These are phyloP conservation scores for Astrocystis sublimbata DNA, from an alignment of 495 filamentous ascomycete species.

Conservation along the genomic window DNA sequence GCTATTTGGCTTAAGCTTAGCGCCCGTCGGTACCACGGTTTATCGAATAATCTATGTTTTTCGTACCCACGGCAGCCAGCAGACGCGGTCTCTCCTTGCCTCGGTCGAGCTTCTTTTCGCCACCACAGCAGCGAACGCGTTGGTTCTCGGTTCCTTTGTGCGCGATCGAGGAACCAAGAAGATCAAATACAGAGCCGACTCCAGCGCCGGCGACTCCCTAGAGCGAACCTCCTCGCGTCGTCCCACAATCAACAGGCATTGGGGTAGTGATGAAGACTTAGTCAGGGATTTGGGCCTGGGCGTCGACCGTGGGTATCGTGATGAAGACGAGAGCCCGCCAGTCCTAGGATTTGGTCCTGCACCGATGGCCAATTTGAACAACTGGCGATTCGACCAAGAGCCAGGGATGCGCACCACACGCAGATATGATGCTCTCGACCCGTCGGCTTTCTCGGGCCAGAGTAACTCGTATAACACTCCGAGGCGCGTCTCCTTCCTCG, in stretches of 20 bases:
- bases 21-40: slow-evolving; percentile 71
- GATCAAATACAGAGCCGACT: slow-evolving; percentile 65
- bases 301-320: slow-evolving; percentile 59
- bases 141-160: slow-evolving; percentile 81
- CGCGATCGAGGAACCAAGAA: slow-evolving; percentile 79
- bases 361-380: slow-evolving; percentile 37
- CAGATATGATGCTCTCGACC: slow-evolving; percentile 39
- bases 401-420: slow-evolving; percentile 26
- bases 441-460: slow-evolving; percentile 21
- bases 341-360: slow-evolving; percentile 32
- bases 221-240: slow-evolving; percentile 48
- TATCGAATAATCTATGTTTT: slow-evolving; percentile 78
- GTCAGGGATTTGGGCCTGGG: slow-evolving; percentile 71
- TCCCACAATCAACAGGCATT: slow-evolving; percentile 58
- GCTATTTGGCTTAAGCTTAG: slow-evolving; percentile 79
- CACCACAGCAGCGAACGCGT: slow-evolving; percentile 71
- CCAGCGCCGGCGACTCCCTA: slow-evolving; percentile 43
- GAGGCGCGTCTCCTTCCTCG: slow-evolving; percentile 65
- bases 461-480: slow-evolving; percentile 45
- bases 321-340: slow-evolving; percentile 19
- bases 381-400: slow-evolving; percentile 42
- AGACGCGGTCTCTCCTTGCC: slow-evolving; percentile 73
- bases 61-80: slow-evolving; percentile 60
- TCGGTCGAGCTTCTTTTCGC: slow-evolving; percentile 78
- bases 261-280: slow-evolving; percentile 83